Percentiles rank a stretch among this genome's conserved stretches.
phyloP scores from a whole-genome alignment of 495 filamentous ascomycete genomes.

The Penicillium canariense region DNA sequence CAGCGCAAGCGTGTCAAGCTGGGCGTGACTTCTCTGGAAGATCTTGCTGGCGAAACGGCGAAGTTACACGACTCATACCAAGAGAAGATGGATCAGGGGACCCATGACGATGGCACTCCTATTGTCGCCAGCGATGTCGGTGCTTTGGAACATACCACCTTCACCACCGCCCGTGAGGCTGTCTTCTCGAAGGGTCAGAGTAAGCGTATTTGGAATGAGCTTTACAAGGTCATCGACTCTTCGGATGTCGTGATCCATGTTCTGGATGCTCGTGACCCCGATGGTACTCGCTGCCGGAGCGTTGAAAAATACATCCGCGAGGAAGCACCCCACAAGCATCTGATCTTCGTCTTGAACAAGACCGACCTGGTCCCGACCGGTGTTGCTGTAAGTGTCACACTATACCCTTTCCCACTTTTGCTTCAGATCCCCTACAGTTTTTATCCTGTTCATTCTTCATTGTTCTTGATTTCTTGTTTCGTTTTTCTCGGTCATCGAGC shows the following conservation, averaged over 20 bases:
- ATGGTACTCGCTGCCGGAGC: conserved; percentile 84
- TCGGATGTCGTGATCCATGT: conserved; percentile 96
- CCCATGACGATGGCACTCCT: conserved; percentile 65
- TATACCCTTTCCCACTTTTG: background rate
- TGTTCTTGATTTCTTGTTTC: conserved; percentile 17
- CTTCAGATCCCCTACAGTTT: conserved; percentile 14
- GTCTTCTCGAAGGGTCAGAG: conserved; percentile 93
- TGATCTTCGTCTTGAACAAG: conserved; percentile 93
- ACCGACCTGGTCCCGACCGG: conserved; percentile 91
- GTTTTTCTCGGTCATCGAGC: conserved; percentile 17
- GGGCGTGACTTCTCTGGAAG: conserved; percentile 72
- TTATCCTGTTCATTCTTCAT: conserved; percentile 10
- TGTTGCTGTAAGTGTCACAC: conserved; percentile 76
- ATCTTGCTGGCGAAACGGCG: conserved; percentile 74
- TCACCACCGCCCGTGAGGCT: conserved; percentile 74
- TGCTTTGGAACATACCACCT: conserved; percentile 47
- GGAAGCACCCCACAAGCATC: conserved; percentile 92
- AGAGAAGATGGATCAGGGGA: conserved; percentile 71
- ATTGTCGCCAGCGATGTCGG: conserved; percentile 52
- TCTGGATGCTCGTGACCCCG: conserved; percentile 88
- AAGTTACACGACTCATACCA: conserved; percentile 76
- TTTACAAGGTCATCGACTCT: conserved; percentile 97
- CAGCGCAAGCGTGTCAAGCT: conserved; percentile 91
- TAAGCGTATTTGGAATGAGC: conserved; percentile 95
- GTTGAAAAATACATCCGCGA: conserved; percentile 90